Evolutionary conservation across 306 rosid species (phyloP), one percentile per base, ranked within the genome.

Genomic region (Prunus fruticosa): DNA sequence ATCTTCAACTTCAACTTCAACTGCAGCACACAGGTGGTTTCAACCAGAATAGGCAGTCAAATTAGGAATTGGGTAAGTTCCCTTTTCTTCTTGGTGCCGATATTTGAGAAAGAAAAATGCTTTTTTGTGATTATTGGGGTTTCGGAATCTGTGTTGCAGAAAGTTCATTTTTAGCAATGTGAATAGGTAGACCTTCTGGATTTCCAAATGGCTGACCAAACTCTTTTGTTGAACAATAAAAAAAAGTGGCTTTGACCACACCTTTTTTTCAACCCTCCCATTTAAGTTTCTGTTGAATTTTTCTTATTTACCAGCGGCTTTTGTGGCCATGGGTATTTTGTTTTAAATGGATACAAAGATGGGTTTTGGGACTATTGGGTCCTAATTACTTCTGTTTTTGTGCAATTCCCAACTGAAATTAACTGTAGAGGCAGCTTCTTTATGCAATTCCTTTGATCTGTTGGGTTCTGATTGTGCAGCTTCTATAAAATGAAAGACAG

Each of bases 171-270:
- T 67, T 69, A 80, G 82, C 88, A 89, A 81, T 84, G 94, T 74
- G 64, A 79, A 85, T 80, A 68, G 68, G 82, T 50, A 69, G 83
- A 74, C 79, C 78, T 81, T 81, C 84, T 70, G 79, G 84, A 84
- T 82, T 76, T 66, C 78, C 34, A 43, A 81, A 63, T 51, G 75
- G 77, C 84, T 87, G 86, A 85, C 87, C 81, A 64, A 38, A 60
- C 65, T 70, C 66, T 80, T 73, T 38, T 61, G 80, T 50, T 64
- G 28, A 34, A 62, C 56, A 25, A n/a, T 16, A 46, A 12, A 69
- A 71, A 71, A 80, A 73, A 72, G 82, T 72, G 83, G 51, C 85
- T 82, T 91, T 88, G 91, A 91, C 87, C 72, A 27, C 72, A 32
- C 71, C 46, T n/a, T 61, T 50, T 67, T 82, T 66, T 76, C 67